Evolutionary conservation across 306 rosid genomes (phyloP).

Genomic region (Prunus davidiana): DNA sequence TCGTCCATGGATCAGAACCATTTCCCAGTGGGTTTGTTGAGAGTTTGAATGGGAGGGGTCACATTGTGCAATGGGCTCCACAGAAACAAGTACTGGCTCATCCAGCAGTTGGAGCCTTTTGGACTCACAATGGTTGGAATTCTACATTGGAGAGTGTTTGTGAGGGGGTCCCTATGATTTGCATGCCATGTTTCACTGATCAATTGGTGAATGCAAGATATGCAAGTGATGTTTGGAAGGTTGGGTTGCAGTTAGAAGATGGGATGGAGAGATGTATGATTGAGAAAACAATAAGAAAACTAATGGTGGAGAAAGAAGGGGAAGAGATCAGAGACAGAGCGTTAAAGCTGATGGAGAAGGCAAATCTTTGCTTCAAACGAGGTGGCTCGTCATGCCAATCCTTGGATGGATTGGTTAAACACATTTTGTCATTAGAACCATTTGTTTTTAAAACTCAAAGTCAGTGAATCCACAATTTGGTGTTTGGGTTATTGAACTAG

Average conservation of each 20-base stretch:
- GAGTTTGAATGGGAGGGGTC: constrained; percentile 39
- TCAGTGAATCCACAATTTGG: too few species aligned
- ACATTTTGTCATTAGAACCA: constrained; percentile 17
- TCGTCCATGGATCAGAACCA: constrained; percentile 32
- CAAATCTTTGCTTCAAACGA: constrained; percentile 20
- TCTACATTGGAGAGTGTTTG: constrained; percentile 62
- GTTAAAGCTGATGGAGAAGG: constrained; percentile 38
- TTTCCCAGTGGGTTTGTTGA: constrained; percentile 47
- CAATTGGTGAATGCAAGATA: constrained; percentile 57
- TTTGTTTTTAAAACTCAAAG: constrained; percentile 1
- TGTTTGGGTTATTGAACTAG: too few species aligned
- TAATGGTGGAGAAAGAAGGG: constrained; percentile 43
- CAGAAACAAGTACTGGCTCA: constrained; percentile 57
- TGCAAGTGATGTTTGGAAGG: constrained; percentile 57
- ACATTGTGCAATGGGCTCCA: constrained; percentile 74
- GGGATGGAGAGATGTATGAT: constrained; percentile 42
- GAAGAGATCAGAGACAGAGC: constrained; percentile 35
- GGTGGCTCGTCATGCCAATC: constrained; percentile 28
- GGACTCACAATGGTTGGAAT: constrained; percentile 75
- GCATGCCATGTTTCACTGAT: constrained; percentile 52
- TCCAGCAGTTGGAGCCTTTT: constrained; percentile 50
- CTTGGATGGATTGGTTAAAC: constrained; percentile 23
- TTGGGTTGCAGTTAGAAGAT: constrained; percentile 42
- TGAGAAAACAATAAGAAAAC: constrained; percentile 35
- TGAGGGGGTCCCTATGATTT: constrained; percentile 77